A percentile compares a stretch with the other conserved stretches of the same genome.
Evolutionary conservation across 768 basidiomycete species (phyloP).

Genomic region (Suillus subalutaceus): DNA sequence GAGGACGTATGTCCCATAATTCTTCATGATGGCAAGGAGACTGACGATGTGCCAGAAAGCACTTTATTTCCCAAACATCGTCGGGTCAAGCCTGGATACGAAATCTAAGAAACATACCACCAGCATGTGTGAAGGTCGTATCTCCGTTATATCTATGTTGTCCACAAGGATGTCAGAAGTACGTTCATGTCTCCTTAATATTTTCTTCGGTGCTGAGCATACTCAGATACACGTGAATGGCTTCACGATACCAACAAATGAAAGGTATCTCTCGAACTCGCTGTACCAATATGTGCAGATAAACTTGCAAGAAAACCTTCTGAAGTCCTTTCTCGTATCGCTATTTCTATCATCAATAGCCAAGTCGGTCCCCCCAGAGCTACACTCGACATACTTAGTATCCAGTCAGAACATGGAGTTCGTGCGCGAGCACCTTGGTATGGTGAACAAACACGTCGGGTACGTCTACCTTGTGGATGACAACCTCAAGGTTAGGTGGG

Average conservation of each 20-base stretch:
- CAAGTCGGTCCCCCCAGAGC: conserved; percentile 57
- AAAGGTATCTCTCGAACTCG: conserved; percentile 54
- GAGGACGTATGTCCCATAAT: conserved; percentile 72
- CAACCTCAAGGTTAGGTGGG: conserved; percentile 88
- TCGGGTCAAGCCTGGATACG: conserved; percentile 66
- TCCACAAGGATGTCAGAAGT: conserved; percentile 90
- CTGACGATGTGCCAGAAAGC: conserved; percentile 65
- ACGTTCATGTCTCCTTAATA: conserved; percentile 17
- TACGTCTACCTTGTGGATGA: conserved; percentile 92
- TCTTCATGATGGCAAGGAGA: neutral
- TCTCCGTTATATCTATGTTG: conserved; percentile 83
- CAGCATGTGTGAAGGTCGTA: conserved; percentile 69
- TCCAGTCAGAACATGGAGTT: conserved; percentile 87
- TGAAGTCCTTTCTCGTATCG: conserved; percentile 89
- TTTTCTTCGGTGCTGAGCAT: conserved; percentile 7
- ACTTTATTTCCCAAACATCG: conserved; percentile 87
- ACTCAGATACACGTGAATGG: conserved; percentile 75
- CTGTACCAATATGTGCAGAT: conserved; percentile 79
- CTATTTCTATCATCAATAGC: conserved; percentile 81
- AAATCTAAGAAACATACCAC: conserved; percentile 71
- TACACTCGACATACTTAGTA: conserved; percentile 76
- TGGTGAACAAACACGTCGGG: conserved; percentile 88
- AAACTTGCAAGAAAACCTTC: conserved; percentile 92
- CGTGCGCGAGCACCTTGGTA: conserved; percentile 79
- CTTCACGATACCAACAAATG: conserved; percentile 62